phyloP scores from a whole-genome alignment of 805 yeast species.

The Candida stauntonica region DNA sequence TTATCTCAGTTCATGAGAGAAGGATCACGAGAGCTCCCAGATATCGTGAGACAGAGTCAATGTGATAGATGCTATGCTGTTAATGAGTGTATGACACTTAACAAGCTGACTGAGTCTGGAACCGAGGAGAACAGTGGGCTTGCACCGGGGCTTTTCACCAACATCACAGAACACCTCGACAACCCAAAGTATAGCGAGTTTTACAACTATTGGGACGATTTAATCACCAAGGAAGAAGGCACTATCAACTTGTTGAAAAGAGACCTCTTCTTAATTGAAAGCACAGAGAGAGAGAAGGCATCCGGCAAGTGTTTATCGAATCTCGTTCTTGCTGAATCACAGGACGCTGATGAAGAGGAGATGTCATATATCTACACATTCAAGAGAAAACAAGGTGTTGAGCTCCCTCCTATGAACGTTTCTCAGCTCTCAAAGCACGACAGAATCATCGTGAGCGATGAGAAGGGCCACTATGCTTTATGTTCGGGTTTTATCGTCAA shows the following conservation, averaged over 20 bases:
- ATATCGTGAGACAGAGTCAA: constrained; percentile 42
- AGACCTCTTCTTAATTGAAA: constrained; percentile 55
- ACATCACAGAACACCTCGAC: constrained; percentile 47
- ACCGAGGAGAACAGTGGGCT: constrained; percentile 50
- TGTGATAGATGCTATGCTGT: constrained; percentile 61
- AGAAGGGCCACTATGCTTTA: constrained; percentile 69
- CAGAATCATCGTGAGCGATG: constrained; percentile 72
- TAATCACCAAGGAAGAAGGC: constrained; percentile 72
- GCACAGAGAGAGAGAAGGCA: constrained; percentile 52
- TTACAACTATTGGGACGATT: constrained; percentile 66
- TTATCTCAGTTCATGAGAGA: constrained; percentile 56
- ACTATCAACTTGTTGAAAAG: constrained; percentile 45
- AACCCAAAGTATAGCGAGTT: constrained; percentile 45
- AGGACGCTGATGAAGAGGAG: constrained; percentile 19
- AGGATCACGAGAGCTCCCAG: constrained; percentile 49
- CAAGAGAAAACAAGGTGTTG: constrained; percentile 29
- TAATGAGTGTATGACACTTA: constrained; percentile 59
- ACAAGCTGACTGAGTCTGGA: constrained; percentile 58
- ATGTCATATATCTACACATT: constrained; percentile 45
- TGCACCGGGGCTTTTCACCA: constrained; percentile 41
- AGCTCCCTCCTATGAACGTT: constrained; percentile 22
- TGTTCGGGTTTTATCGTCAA: constrained; percentile 55
- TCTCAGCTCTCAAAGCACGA: constrained; percentile 58
- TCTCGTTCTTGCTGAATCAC: constrained; percentile 36
- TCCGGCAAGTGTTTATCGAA: constrained; percentile 57